Percentiles rank a stretch among this genome's conserved stretches.
Conservation (phyloP, 1,284 basidiomycete species). For the Mycena citricolor region DNA sequence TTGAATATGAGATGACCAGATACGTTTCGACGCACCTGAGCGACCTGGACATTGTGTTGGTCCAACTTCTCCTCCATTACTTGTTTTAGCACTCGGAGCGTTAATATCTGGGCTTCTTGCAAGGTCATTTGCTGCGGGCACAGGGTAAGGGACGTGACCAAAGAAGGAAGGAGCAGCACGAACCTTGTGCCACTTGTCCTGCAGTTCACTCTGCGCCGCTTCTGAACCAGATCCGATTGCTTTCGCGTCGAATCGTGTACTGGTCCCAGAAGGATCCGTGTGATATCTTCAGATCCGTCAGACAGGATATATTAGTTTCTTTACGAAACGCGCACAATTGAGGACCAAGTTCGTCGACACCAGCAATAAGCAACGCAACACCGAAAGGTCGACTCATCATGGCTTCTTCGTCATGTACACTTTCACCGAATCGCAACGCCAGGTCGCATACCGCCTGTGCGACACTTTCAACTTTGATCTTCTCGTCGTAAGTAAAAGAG, state of each 20-base stretch:
- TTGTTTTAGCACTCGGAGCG: constrained; percentile 92
- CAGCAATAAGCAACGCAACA: constrained; percentile 95
- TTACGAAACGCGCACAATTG: constrained; percentile 92
- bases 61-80: constrained; percentile 99
- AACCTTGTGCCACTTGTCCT: constrained; percentile 97
- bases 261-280: constrained; percentile 99
- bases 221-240: constrained; percentile 98
- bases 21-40: constrained; percentile 61
- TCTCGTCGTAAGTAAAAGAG: constrained; percentile 95
- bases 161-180: constrained; percentile 21
- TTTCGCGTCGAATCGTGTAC: constrained; percentile 96
- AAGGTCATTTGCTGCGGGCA: constrained; percentile 86
- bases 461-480: constrained; percentile 94
- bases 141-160: constrained; percentile 8
- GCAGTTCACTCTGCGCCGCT: constrained; percentile 94
- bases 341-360: constrained; percentile 94
- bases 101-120: constrained; percentile 83
- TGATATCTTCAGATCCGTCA: constrained; percentile 68
- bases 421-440: constrained; percentile 96
- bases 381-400: constrained; percentile 99
- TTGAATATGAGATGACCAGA: constrained; percentile 1
- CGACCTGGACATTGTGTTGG: constrained; percentile 97
- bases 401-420: constrained; percentile 97
- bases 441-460: constrained; percentile 99
- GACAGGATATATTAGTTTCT: constrained; percentile 8